Percentiles rank a stretch among this genome's conserved stretches.
Evolutionary conservation across 2,329 filamentous ascomycete species (phyloP).

Genomic region (Knufia petricola): DNA sequence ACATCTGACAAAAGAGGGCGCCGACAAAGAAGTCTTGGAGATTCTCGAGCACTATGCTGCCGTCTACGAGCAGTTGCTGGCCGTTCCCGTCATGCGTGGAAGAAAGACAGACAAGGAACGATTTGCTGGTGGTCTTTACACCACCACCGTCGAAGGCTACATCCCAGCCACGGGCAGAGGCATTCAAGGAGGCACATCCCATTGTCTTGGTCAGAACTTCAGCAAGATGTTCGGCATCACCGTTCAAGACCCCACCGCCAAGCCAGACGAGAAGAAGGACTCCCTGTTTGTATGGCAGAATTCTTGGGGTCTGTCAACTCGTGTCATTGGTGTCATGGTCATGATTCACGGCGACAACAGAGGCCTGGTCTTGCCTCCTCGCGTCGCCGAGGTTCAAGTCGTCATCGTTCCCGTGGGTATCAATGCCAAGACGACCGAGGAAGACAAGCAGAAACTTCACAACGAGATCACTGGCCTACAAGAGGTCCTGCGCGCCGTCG

Average conservation of each 20-base stretch:
- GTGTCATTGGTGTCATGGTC: constrained; percentile 96
- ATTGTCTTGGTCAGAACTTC: constrained; percentile 95
- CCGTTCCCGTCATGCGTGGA: constrained; percentile 88
- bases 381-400: constrained; percentile 76
- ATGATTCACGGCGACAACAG: constrained; percentile 97
- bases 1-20: constrained; percentile 72
- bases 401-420: constrained; percentile 88
- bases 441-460: constrained; percentile 67
- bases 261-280: constrained; percentile 53
- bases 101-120: constrained; percentile 96
- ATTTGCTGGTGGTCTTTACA: constrained; percentile 94
- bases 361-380: constrained; percentile 83
- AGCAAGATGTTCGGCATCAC: constrained; percentile 99
- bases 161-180: constrained; percentile 92
- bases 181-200: constrained; percentile 92
- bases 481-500: constrained; percentile 57
- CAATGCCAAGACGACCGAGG: constrained; percentile 73
- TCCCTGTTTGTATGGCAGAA: constrained; percentile 92
- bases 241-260: constrained; percentile 75
- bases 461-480: constrained; percentile 65
- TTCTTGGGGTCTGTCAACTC: constrained; percentile 95
- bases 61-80: constrained; percentile 87
- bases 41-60: constrained; percentile 89
- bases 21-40: constrained; percentile 76
- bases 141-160: constrained; percentile 92